Base-by-base conservation (phyloP, 805 yeast genomes). In the Peterozyma xylosa region DNA sequence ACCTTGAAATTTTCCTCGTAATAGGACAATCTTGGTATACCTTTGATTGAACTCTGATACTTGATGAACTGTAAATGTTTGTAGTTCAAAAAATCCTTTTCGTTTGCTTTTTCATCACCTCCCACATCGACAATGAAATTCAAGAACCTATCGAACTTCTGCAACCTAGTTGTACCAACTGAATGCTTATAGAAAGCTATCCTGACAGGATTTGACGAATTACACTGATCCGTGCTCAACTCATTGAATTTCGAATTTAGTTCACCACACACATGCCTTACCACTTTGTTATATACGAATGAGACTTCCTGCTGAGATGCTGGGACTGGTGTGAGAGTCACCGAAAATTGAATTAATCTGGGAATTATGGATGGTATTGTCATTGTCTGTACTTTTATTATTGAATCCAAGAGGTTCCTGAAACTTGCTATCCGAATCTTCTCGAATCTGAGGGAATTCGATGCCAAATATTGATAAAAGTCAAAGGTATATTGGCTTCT, bases 291-390 rank as follows among this genome's bases (percentile, higher is more conserved):
- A n/a, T 45, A 45, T 16, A 45, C 37, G 18, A 37, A 16, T 4
- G 36, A 11, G 2, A 45, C 44, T 14, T 45, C 47, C 16, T 37
- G 33, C 29, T 45, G 47, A 2, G 43, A 33, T 2, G 11, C 33
- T 11, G 47, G 47, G 2, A 38, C 32, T 13, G 30, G 32, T 11
- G 47, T 32, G n/a, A 40, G 33, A 7, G 42, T n/a, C 30, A 41
- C 10, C 16, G 42, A 39, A 11, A 45, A 41, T 37, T 43, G 40
- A 33, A 41, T 41, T 15, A 33, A 37, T n/a, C 33, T 40, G n/a
- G 11, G 27, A 5, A 21, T 7, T 21, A 21, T 21, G 7, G 27
- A 4, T 5, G 27, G 27, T 21, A 21, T 21, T 21, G 7, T 21
- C 27, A 21, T 21, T 21, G 27, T 21, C 7, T 21, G 4, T 21